Evolutionary conservation across 192 early-diverging fungal species (phyloP), one percentile per base, ranked within the genome.

Genomic region (Funneliformis geosporum): DNA sequence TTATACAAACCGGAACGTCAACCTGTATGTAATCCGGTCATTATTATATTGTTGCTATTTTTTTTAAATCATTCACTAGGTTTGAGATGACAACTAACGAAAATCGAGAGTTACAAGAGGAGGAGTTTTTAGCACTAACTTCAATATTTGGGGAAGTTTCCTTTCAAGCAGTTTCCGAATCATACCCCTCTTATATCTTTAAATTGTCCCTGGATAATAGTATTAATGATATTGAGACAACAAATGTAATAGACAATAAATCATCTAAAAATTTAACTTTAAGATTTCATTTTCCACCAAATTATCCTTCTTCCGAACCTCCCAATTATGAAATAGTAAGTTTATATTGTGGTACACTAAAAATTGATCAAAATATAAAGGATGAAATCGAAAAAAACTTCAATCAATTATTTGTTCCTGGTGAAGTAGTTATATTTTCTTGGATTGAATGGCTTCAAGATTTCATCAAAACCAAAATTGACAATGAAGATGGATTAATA

Each of bases 361-460:
- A 87, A n/a, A 82, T 90, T 2, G 82, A 82, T 14, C 71, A 84
- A 27, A 44, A 68, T 9, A 85, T 88, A 69, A 39, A 80, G 27
- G 61, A 81, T 28, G 84, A 83, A n/a, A 86, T 92, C 33, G 84
- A 88, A 28, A 75, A 80, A 23, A 79, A 79, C 27, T 85, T 93
- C n/a, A 65, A 82, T 27, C 66, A 80, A 10, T 82, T 89, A 42
- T 93, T 90, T 83, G 83, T 87, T 16, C 86, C 85, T 0, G 89
- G 88, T 8, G 80, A 92, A 50, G 91, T 93, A 0, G 84, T 91
- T 8, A 75, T 94, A n/a, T 94, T 92, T 82, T 85, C 85, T n/a
- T 94, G 92, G 91, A 85, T 91, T 9, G 87, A 88, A 33, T 88
- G 84, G 88, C 39, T 91, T 16, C 72, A 83, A 72, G 82, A 84